phyloP scores from a whole-genome alignment of 306 rosid species.

The Inga laurina region DNA sequence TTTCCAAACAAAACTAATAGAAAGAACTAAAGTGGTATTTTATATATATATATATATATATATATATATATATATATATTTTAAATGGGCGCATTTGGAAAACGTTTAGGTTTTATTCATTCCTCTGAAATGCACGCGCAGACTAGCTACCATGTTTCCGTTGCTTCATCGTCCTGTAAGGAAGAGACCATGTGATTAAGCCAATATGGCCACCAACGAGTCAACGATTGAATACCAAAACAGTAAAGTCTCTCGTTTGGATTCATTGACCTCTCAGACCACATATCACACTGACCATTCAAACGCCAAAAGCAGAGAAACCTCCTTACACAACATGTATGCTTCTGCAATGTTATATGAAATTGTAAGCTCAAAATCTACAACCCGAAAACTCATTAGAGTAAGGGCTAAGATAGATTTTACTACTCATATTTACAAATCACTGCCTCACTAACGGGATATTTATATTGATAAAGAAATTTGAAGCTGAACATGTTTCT shows the following conservation, averaged over 20 bases:
- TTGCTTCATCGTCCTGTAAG: background rate
- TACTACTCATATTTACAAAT: no score
- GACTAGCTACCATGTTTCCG: background rate
- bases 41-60: no score
- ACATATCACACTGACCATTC: background rate
- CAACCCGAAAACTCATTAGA: background rate
- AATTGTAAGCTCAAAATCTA: background rate
- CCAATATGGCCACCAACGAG: background rate
- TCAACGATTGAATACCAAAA: background rate
- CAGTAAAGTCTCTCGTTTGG: background rate
- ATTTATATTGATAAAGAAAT: background rate
- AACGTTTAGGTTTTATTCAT: background rate
- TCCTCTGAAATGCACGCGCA: background rate
- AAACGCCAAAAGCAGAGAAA: background rate
- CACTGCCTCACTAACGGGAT: no score
- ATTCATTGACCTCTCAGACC: background rate
- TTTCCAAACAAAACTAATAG: no score
- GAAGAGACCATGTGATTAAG: background rate
- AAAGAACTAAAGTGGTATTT: no score
- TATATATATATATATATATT: no score
- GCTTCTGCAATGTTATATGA: background rate
- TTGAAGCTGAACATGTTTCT: background rate
- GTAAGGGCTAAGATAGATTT: no score
- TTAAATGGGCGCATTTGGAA: no score
- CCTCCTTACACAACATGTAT: background rate